Evolutionary conservation across 2,329 filamentous ascomycete species (phyloP), one percentile per base, ranked within the genome.

Genomic region (Immersiporthe knoxdaviesiana): DNA sequence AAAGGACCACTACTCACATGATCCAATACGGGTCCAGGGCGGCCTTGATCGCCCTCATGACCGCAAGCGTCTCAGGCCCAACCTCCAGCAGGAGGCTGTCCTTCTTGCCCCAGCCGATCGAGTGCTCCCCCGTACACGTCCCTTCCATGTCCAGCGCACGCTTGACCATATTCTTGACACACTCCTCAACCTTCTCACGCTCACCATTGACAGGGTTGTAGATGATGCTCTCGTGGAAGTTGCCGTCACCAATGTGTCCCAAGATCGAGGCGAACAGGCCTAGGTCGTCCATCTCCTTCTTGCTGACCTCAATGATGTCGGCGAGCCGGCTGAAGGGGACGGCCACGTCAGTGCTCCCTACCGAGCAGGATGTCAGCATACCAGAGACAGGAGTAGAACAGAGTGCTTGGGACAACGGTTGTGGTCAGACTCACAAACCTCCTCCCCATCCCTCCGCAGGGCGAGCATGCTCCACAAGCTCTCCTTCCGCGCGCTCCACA

Each of bases 91-190:
- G 79, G 61, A 97, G 83, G 11, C 89, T 92, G 68, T 89, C 88
- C 81, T 97, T 97, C 81, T 97, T 97, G 21, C 92, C 93, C 79
- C 95, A 88, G 30, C 93, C 94, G 71, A 97, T 86, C 0, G 92
- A 92, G 78, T 97, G 93, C 79, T 97, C 94, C 37, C 93, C 94
- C 0, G 94, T 97, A 78, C 92, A 96, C 7, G 94, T 97, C 1
- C 94, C 93, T 70, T 97, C 94, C 94, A 97, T 97, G 73, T 95
- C 92, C 32, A 97, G 80, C 2, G 94, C 94, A n/a, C 93, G 88
- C 73, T 91, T 87, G 27, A 97, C 93, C 94, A 97, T 97, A 74
- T 93, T 91, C 77, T 94, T 90, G 61, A 97, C 93, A 72, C 92
- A 93, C 67, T 84, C 86, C 77, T 96, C 92, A 1, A 96, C 93